Conservation (phyloP, 1,284 basidiomycete species). For the Heterobasidion annosum region DNA sequence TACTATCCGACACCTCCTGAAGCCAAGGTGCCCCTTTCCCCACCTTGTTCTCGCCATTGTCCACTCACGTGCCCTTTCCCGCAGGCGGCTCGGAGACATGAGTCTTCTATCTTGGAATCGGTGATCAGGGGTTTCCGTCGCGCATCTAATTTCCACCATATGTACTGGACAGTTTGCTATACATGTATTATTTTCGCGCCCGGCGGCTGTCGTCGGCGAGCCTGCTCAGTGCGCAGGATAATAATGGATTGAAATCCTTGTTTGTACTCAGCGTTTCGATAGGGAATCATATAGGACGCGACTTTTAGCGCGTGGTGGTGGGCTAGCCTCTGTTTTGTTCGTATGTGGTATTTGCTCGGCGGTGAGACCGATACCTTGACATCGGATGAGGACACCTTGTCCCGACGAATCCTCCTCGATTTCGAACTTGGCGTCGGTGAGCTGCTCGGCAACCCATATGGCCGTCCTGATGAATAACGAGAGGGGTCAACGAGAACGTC, state of each 20-base stretch:
- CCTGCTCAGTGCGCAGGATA: background rate
- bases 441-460: constrained; percentile 58
- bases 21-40: constrained; percentile 65
- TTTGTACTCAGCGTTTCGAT: no score
- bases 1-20: constrained; percentile 87
- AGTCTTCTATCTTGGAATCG: constrained; percentile 83
- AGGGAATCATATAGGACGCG: no score
- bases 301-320: background rate
- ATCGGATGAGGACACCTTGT: constrained; percentile 30
- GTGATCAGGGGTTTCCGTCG: background rate
- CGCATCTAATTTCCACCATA: background rate
- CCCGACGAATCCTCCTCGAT: constrained; percentile 30
- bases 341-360: constrained; percentile 4
- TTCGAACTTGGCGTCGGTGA: constrained; percentile 55
- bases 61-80: background rate
- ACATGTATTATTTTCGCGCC: constrained; percentile 1
- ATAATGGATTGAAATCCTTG: background rate
- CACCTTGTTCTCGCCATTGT: constrained; percentile 6
- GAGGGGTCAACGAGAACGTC: background rate
- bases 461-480: constrained; percentile 40
- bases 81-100: constrained; percentile 76
- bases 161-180: constrained; percentile 2
- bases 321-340: background rate
- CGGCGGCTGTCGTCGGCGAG: background rate
- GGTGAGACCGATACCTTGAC: constrained; percentile 46